A percentile compares a stretch with the other conserved stretches of the same genome.
Evolutionary conservation across 2,329 filamentous ascomycete species (phyloP).

Genomic region (Sporothrix luriei): DNA sequence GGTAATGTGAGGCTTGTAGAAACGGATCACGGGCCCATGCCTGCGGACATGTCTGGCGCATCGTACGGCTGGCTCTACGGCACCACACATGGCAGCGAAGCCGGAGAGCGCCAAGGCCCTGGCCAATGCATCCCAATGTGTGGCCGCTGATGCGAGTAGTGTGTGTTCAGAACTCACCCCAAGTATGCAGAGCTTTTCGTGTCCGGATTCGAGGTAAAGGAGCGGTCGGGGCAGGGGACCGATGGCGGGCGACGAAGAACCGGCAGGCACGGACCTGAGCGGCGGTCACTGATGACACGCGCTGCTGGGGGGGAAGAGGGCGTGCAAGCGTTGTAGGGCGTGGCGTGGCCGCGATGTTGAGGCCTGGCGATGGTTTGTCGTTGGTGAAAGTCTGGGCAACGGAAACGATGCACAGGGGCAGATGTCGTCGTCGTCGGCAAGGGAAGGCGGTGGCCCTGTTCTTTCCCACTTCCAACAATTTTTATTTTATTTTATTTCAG

Average conservation of each 20-base stretch:
- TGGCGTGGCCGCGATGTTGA: background rate
- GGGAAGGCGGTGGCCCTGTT: conserved; percentile 21
- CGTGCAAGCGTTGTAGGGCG: background rate
- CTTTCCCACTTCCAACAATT: conserved; percentile 9
- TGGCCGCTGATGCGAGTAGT: background rate
- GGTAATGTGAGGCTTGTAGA: background rate
- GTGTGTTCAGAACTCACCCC: conserved; percentile 10
- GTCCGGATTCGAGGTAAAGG: background rate
- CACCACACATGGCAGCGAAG: conserved; percentile 15
- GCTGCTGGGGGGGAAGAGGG: background rate
- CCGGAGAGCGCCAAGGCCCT: conserved; percentile 15
- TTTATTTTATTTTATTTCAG: conserved; percentile 13
- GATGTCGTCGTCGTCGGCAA: conserved; percentile 20
- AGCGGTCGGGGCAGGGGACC: conserved; percentile 1
- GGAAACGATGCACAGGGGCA: conserved; percentile 16
- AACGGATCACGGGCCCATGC: background rate
- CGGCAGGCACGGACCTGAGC: background rate
- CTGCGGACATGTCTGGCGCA: background rate
- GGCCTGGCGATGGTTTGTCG: conserved; percentile 17
- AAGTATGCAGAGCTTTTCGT: background rate
- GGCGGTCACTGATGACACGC: background rate
- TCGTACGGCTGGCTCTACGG: background rate
- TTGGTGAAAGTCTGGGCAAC: background rate
- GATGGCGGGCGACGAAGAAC: background rate
- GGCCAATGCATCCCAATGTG: background rate